Percentiles rank a stretch among this genome's conserved stretches.
These are phyloP conservation scores for Podila clonocystis DNA, from an alignment of 192 early-diverging fungal species.

Conservation along the genomic window DNA sequence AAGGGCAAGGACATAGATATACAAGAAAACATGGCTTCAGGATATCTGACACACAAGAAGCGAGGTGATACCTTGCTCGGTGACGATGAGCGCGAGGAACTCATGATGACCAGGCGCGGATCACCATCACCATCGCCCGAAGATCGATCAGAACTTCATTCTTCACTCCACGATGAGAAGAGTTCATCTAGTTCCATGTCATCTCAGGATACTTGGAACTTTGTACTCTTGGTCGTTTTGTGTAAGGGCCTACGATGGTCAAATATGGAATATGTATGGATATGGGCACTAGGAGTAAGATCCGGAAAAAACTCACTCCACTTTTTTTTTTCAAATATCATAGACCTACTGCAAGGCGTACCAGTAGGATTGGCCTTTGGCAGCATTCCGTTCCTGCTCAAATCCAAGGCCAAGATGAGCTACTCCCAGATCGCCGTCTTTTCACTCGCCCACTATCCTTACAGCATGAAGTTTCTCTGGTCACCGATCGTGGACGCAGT, in stretches of 20 bases:
- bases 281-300: not conserved
- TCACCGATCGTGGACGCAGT: slow-evolving; percentile 96
- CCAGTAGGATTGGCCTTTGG: slow-evolving; percentile 93
- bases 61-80: slow-evolving; percentile 23
- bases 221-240: slow-evolving; percentile 38
- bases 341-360: slow-evolving; percentile 91
- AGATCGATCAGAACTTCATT: slow-evolving; percentile 9
- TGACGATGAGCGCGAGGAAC: slow-evolving; percentile 44
- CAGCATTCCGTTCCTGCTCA: slow-evolving; percentile 90
- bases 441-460: slow-evolving; percentile 94
- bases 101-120: slow-evolving; percentile 24
- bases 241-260: slow-evolving; percentile 10
- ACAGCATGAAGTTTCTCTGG: slow-evolving; percentile 98
- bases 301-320: not conserved
- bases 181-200: slow-evolving; percentile 15
- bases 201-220: slow-evolving; percentile 44
- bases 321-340: not conserved
- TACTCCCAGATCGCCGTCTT: slow-evolving; percentile 94
- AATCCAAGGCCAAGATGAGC: slow-evolving; percentile 83
- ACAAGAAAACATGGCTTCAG: not conserved
- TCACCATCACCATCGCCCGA: not conserved
- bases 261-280: not conserved
- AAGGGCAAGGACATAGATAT: too few species aligned
- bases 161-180: slow-evolving; percentile 15
- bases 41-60: slow-evolving; percentile 28